These are phyloP conservation scores for Yamadazyma scolyti DNA, from an alignment of 805 yeast genomes.

Conservation along the genomic window DNA sequence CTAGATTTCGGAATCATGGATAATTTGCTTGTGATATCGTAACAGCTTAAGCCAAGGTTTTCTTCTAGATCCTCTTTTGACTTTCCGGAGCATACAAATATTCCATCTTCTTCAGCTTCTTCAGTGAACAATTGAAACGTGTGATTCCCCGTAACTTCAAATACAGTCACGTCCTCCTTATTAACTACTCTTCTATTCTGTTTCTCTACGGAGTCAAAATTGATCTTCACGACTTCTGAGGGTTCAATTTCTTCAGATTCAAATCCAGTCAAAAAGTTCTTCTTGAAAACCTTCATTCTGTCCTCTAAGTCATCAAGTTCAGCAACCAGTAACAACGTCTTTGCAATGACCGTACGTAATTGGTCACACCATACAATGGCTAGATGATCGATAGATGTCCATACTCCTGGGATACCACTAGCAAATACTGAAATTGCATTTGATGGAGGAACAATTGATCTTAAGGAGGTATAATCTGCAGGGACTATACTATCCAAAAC, in stretches of 20 bases:
- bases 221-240: too few relatives aligned
- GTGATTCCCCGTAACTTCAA: too few relatives aligned
- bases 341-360: slow-evolving; percentile 60
- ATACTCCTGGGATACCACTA: slow-evolving; percentile 83
- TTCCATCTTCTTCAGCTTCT: too few relatives aligned
- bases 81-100: too few relatives aligned
- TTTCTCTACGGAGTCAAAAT: too few relatives aligned
- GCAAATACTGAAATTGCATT: slow-evolving; percentile 84
- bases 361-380: slow-evolving; percentile 98
- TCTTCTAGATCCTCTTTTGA: too few relatives aligned
- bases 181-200: too few relatives aligned
- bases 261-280: slow-evolving; percentile 50
- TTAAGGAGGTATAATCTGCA: slow-evolving; percentile 81
- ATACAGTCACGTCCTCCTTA: too few relatives aligned
- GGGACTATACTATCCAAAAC: slow-evolving; percentile 73
- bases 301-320: slow-evolving; percentile 45
- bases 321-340: slow-evolving; percentile 55
- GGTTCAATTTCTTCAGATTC: too few relatives aligned
- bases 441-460: slow-evolving; percentile 63
- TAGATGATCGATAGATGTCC: slow-evolving; percentile 92
- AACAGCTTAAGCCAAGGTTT: slow-evolving; percentile 4
- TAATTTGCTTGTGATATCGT: slow-evolving; percentile 2
- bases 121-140: too few relatives aligned
- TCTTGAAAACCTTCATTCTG: slow-evolving; percentile 58
- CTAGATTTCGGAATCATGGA: slow-evolving; percentile 6